Base-by-base conservation (phyloP, 441 rosid genomes). In the Euphorbia schlechtendalii region DNA sequence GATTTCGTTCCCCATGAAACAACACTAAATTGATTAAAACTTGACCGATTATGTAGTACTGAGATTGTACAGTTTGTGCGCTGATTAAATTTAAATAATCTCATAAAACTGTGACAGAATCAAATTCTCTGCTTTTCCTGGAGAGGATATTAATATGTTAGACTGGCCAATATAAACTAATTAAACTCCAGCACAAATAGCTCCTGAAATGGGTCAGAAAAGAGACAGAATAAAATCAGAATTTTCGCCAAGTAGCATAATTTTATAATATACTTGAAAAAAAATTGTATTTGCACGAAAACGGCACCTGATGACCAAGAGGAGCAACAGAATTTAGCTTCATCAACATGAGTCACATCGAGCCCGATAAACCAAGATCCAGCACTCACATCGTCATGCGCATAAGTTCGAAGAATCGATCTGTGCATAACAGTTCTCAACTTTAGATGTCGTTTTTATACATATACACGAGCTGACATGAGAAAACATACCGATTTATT, bases 331-430 rank as follows among this genome's bases (percentile, higher is more conserved):
- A 94, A 77, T 83, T 91, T 94, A 41, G 73, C 80, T 78, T 94
- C 99, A 64, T 91, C 84, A 6, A 89, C 68, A 74, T 94, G 86
- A 17, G 84, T 82, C 63, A 85, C 88, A 67, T 91, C 90, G 41
- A 91, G 88, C 52, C 99, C 99, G 14, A 94, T 68, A 64, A 91
- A 94, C 98, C 99, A 94, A 48, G 99, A 91, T 13, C 99, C 99
- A 28, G 83, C 81, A 46, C 87, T 87, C 11, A 94, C 85, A 77
- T 91, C 99, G 40, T 94, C 96, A 25, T 94, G 98, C 17, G 96
- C 96, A 77, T 91, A 91, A 17, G 85, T 62, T 27, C 82, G 91
- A 59, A 94, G 96, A 59, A 91, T 66, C 34, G 80, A 82, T 78
- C 94, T 90, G 86, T 76, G 49, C 57, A 62, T 58, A 58, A 27